Evolutionary conservation across 1,284 basidiomycete species (phyloP).

Genomic region (Ustilago vetiveriae): DNA sequence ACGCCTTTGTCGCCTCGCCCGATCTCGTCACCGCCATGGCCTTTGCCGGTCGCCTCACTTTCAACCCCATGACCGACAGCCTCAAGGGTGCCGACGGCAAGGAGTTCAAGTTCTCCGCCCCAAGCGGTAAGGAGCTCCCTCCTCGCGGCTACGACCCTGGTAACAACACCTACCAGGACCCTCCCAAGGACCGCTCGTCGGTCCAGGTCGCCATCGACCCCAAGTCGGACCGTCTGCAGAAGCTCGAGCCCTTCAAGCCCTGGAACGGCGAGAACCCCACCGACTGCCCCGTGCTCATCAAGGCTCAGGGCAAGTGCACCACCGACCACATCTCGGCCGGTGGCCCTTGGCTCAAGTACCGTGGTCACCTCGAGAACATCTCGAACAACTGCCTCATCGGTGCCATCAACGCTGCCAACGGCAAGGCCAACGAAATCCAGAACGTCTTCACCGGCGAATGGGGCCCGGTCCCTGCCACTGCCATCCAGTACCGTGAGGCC

Average conservation of each 20-base stretch:
- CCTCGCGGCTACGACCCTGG: slow-evolving; percentile 94
- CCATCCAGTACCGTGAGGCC: slow-evolving; percentile 84
- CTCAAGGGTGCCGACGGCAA: slow-evolving; percentile 92
- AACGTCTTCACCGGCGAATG: slow-evolving; percentile 90
- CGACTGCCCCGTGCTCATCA: slow-evolving; percentile 93
- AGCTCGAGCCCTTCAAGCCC: slow-evolving; percentile 86
- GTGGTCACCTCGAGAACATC: slow-evolving; percentile 98
- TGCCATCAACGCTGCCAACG: slow-evolving; percentile 93
- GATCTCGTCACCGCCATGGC: slow-evolving; percentile 97
- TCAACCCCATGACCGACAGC: slow-evolving; percentile 94
- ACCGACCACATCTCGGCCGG: slow-evolving; percentile 81
- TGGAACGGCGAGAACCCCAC: slow-evolving; percentile 93
- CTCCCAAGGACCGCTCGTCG: slow-evolving; percentile 82
- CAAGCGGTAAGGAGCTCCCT: slow-evolving; percentile 89
- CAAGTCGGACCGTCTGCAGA: slow-evolving; percentile 91
- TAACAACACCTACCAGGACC: slow-evolving; percentile 95
- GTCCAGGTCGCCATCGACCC: slow-evolving; percentile 89
- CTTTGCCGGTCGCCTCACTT: slow-evolving; percentile 91
- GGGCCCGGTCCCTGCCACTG: slow-evolving; percentile 84
- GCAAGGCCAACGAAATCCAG: slow-evolving; percentile 91
- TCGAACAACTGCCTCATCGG: slow-evolving; percentile 96
- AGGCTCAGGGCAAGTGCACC: slow-evolving; percentile 98
- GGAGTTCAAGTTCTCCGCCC: slow-evolving; percentile 94
- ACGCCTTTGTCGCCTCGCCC: slow-evolving; percentile 97
- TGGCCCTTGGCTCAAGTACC: slow-evolving; percentile 99